Evolutionary conservation across 352 stramenopile genomes (phyloP), one percentile per base, ranked within the genome.

Genomic region (Pythium sp.): DNA sequence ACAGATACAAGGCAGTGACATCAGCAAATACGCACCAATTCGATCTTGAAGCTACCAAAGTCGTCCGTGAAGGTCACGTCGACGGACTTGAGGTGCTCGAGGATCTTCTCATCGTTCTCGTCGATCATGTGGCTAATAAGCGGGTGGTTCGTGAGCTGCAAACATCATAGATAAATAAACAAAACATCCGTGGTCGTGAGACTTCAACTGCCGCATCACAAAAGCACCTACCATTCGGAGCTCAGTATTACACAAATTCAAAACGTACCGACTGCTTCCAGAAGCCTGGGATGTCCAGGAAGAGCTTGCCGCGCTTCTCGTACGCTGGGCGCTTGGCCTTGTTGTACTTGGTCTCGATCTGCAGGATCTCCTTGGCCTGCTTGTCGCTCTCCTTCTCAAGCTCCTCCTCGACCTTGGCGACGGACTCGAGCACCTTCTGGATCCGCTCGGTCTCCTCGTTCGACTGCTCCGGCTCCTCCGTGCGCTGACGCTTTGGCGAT

Each of bases 331-430:
- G 79, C 78, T 92, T 92, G 64, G 72, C 74, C 47, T 64, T 74
- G 72, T 92, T 92, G 80, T 86, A 89, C 72, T 91, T 91, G 78
- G 72, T 84, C 72, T 94, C 86, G 55, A 94, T 78, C 54, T 77
- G 78, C 41, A 94, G 71, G 34, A 92, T 81, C 70, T 94, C 84
- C 58, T 76, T 72, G 55, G 78, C 76, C 70, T 84, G 81, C 70
- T 90, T 77, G 61, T 86, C 72, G 68, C 90, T 86, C 54, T 86
- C 71, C 64, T 79, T 74, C 60, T 94, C 84, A 32, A 94, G 67
- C 70, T 87, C 77, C 69, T 89, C 82, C 41, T 89, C 77, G 22
- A 91, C 80, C 58, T 74, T 70, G 22, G 72, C 68, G 30, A 90
- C 76, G 5, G 72, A 65, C 5, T 88, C 68, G 34, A 93, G 66